Evolutionary conservation across 2,329 filamentous ascomycete genomes (phyloP).

Genomic region (Mycosphaerella arachidis): DNA sequence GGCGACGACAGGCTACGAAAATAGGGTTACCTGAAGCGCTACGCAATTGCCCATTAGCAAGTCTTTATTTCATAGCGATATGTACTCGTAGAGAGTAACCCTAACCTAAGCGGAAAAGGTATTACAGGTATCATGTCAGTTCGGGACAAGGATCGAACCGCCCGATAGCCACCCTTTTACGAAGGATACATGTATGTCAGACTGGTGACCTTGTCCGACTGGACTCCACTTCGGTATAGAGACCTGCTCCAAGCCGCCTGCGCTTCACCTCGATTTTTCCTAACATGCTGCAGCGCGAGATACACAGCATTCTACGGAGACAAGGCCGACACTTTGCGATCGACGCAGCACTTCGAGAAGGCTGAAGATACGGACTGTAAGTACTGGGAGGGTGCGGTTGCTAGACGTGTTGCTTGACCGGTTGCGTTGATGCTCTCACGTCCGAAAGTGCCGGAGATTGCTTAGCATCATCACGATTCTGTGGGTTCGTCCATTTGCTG

Average conservation of each 20-base stretch:
- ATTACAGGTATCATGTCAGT: not conserved
- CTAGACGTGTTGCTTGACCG: too few species aligned
- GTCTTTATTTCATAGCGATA: too few species aligned
- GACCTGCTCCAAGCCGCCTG: not conserved
- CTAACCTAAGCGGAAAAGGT: too few species aligned
- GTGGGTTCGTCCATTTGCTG: too few species aligned
- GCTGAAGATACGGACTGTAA: not conserved
- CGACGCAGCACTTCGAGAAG: too few species aligned
- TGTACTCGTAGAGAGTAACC: too few species aligned
- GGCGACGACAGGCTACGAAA: too few species aligned
- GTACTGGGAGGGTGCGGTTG: not conserved
- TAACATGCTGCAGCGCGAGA: not conserved
- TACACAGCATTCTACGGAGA: not conserved
- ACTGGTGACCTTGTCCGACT: not conserved
- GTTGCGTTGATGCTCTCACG: too few species aligned
- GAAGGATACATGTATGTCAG: not conserved
- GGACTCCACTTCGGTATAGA: not conserved
- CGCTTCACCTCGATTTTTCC: not conserved
- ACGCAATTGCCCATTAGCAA: too few species aligned
- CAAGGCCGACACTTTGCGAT: not conserved
- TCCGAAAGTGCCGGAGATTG: too few species aligned
- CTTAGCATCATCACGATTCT: too few species aligned
- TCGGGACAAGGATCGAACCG: not conserved
- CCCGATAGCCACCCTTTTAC: not conserved
- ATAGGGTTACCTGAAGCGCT: too few species aligned